Conservation (phyloP, 2,329 filamentous ascomycete genomes). For the Scleromitrula shiraiana region DNA sequence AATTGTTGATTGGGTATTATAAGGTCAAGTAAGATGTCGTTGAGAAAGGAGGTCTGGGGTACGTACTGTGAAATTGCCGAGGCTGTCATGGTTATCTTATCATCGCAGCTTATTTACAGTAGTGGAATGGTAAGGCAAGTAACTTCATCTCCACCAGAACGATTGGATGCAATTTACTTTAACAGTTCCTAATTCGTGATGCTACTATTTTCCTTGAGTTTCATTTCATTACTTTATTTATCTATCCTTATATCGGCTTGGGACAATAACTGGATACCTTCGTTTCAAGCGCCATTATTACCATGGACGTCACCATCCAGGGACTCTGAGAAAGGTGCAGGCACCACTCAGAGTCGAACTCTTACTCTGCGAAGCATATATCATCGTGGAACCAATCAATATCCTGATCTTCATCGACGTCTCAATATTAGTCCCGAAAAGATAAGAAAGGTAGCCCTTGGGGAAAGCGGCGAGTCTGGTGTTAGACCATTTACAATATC, state of each 20-base stretch:
- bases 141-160: neutral
- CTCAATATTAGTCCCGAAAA: constrained; percentile 5
- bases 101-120: neutral
- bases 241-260: constrained; percentile 1
- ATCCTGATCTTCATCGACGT: constrained; percentile 7
- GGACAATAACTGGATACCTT: constrained; percentile 4
- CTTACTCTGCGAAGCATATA: constrained; percentile 8
- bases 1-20: too few species aligned
- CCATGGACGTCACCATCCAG: neutral
- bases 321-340: neutral
- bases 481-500: constrained; percentile 4
- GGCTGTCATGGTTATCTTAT: neutral
- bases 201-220: constrained; percentile 2
- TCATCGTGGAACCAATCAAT: constrained; percentile 6
- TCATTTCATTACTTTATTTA: neutral
- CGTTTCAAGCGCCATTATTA: neutral
- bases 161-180: neutral
- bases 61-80: neutral
- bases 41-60: neutral
- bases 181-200: constrained; percentile 7
- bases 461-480: neutral
- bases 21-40: too few species aligned
- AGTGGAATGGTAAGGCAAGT: too few species aligned
- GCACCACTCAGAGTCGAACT: neutral
- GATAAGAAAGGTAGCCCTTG: neutral